These are phyloP conservation scores for Lasiodiplodia hormozganensis DNA, from an alignment of 2,329 filamentous ascomycete species.

Conservation along the genomic window DNA sequence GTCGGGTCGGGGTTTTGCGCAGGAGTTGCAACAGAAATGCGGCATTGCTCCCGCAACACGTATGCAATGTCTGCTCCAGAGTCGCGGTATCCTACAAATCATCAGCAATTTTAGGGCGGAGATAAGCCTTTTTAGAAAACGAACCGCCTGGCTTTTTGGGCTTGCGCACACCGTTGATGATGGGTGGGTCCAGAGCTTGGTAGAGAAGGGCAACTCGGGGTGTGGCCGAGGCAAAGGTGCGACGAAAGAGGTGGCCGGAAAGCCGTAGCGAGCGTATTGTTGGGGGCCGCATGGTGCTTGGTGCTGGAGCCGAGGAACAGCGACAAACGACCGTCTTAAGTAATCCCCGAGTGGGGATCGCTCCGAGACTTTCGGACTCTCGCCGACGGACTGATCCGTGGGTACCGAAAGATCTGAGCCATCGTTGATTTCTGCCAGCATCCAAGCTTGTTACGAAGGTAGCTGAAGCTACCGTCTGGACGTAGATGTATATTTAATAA, in stretches of 20 bases:
- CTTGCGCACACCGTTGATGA: slow-evolving; percentile 57
- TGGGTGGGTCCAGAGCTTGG: slow-evolving; percentile 55
- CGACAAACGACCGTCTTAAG: neutral
- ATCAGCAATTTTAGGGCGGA: neutral
- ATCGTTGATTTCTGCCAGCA: no score
- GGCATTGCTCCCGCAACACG: slow-evolving; percentile 41
- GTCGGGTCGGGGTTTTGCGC: slow-evolving; percentile 39
- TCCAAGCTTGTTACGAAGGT: no score
- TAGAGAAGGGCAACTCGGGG: slow-evolving; percentile 54
- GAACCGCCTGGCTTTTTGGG: slow-evolving; percentile 58
- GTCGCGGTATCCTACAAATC: slow-evolving; percentile 54
- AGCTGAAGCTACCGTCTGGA: no score
- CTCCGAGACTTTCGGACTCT: neutral
- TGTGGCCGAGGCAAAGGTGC: neutral
- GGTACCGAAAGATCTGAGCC: no score
- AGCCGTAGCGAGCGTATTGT: neutral
- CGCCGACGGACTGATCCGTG: slow-evolving; percentile 9
- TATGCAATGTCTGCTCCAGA: slow-evolving; percentile 59
- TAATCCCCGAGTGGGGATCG: neutral
- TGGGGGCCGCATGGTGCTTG: slow-evolving; percentile 2
- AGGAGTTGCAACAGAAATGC: slow-evolving; percentile 45
- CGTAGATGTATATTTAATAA: no score
- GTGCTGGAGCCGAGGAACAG: neutral
- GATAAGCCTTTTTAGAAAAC: neutral
- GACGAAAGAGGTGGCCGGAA: neutral